Percentiles rank a stretch among this genome's conserved stretches.
phyloP scores from a whole-genome alignment of 352 stramenopile species.

The Pythium brachiatum region DNA sequence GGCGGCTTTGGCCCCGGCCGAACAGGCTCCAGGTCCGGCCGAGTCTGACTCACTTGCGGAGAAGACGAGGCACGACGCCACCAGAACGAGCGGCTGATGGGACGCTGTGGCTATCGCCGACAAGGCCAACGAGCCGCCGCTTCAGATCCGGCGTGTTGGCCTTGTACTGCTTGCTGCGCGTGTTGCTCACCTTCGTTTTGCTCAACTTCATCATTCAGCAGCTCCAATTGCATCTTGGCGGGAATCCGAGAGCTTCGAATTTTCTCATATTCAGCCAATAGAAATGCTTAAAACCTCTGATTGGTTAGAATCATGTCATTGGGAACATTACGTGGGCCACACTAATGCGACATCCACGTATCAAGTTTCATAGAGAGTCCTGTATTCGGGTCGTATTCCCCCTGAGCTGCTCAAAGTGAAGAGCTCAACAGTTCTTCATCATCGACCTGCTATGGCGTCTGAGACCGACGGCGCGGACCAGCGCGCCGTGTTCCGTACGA shows the following conservation, averaged over 20 bases:
- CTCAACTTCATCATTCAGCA: too few species aligned
- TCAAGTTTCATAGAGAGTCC: constrained; percentile 1
- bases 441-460: constrained; percentile 20
- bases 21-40: background rate
- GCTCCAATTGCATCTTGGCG: too few species aligned
- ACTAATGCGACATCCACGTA: background rate
- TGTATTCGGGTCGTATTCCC: background rate
- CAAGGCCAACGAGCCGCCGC: too few species aligned
- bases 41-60: constrained; percentile 1
- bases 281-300: too few species aligned
- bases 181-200: too few species aligned
- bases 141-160: too few species aligned
- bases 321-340: background rate
- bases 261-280: too few species aligned
- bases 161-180: too few species aligned
- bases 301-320: too few species aligned
- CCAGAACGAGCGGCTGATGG: too few species aligned
- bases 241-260: too few species aligned
- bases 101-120: too few species aligned
- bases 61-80: background rate
- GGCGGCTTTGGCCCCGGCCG: background rate
- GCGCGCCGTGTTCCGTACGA: constrained; percentile 78
- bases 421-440: background rate
- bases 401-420: constrained; percentile 2
- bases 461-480: constrained; percentile 27